These are phyloP conservation scores for Odontarrhena argentea DNA, from an alignment of 345 rosid genomes.

Conservation along the genomic window DNA sequence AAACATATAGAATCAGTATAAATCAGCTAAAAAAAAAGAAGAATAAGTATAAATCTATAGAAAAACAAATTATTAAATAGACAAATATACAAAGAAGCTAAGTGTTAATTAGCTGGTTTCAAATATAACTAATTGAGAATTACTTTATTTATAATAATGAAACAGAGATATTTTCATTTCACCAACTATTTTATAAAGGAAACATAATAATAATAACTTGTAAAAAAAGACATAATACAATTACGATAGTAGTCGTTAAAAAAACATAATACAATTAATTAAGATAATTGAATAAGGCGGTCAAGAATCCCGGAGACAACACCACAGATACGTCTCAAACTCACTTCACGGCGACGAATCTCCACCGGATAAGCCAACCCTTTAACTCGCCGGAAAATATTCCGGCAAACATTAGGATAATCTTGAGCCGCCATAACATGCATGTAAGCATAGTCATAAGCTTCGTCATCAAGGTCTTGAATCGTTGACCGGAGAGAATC, in stretches of 20 bases:
- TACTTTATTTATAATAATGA: slow-evolving; percentile 3
- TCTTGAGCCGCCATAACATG: slow-evolving; percentile 69
- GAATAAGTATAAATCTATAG: too few relatives aligned
- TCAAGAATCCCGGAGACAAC: slow-evolving; percentile 68
- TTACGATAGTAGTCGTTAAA: background rate
- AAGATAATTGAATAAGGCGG: slow-evolving; percentile 41
- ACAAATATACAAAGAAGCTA: too few relatives aligned
- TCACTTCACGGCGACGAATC: slow-evolving; percentile 64
- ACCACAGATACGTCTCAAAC: slow-evolving; percentile 69
- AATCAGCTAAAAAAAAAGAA: too few relatives aligned
- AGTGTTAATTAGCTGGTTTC: too few relatives aligned
- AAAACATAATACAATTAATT: background rate
- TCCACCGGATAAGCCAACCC: slow-evolving; percentile 60
- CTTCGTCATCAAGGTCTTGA: slow-evolving; percentile 54
- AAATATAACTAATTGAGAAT: too few relatives aligned
- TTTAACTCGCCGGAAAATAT: slow-evolving; percentile 51
- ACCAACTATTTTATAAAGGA: background rate
- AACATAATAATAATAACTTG: background rate
- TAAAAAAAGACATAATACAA: background rate
- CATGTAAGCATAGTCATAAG: slow-evolving; percentile 71
- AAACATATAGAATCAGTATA: too few relatives aligned
- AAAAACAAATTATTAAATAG: too few relatives aligned
- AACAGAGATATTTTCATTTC: slow-evolving; percentile 16
- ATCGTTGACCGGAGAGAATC: slow-evolving; percentile 57
- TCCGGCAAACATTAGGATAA: slow-evolving; percentile 69